Evolutionary conservation across 805 yeast genomes (phyloP).

Genomic region (Pichia exigua): DNA sequence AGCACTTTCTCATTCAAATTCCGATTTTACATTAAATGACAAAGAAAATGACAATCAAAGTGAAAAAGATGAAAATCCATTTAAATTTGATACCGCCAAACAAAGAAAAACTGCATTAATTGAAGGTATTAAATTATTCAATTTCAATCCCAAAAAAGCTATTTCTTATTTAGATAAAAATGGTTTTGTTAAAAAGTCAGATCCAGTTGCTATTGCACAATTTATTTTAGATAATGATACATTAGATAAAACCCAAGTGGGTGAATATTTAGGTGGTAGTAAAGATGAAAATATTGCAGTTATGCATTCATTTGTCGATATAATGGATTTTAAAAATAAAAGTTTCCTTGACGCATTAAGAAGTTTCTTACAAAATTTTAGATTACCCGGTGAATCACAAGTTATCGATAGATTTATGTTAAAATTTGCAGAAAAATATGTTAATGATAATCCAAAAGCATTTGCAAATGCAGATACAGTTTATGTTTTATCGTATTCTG

Average conservation of each 20-base stretch:
- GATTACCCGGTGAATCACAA: slow-evolving; percentile 98
- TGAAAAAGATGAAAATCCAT: slow-evolving; percentile 48
- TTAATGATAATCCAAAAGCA: slow-evolving; percentile 78
- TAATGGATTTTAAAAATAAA: slow-evolving; percentile 63
- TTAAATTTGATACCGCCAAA: slow-evolving; percentile 78
- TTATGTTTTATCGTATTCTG: slow-evolving; percentile 85
- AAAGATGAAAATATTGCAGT: slow-evolving; percentile 66
- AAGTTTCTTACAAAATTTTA: slow-evolving; percentile 72
- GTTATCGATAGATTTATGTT: slow-evolving; percentile 95
- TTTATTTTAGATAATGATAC: slow-evolving; percentile 65
- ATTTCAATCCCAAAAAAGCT: slow-evolving; percentile 80
- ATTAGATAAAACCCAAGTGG: slow-evolving; percentile 74
- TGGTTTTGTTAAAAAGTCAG: slow-evolving; percentile 53
- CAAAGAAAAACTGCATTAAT: slow-evolving; percentile 73
- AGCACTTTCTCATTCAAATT: slow-evolving; percentile 16
- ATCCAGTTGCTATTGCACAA: slow-evolving; percentile 63
- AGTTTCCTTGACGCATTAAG: slow-evolving; percentile 84
- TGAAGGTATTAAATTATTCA: slow-evolving; percentile 73
- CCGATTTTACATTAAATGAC: slow-evolving; percentile 14
- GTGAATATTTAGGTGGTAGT: slow-evolving; percentile 90
- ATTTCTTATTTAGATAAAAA: slow-evolving; percentile 51
- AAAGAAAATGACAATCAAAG: slow-evolving; percentile 9
- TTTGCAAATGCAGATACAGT: slow-evolving; percentile 93
- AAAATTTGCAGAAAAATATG: slow-evolving; percentile 90
- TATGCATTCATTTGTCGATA: slow-evolving; percentile 91